Conservation (phyloP, 1,284 basidiomycete genomes). For the Rhodotorula sp. region DNA sequence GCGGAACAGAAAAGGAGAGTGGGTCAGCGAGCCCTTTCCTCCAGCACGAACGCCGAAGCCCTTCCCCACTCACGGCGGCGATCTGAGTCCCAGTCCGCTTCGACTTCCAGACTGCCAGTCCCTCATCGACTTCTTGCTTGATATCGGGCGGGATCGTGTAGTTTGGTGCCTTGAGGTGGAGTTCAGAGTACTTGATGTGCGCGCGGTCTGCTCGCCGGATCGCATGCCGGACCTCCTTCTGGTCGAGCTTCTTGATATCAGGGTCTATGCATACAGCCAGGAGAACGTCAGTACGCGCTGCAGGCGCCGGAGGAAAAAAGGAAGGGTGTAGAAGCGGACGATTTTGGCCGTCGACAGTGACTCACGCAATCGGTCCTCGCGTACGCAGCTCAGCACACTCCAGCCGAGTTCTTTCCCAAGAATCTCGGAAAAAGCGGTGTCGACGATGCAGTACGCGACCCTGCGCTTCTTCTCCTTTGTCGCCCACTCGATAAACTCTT, state of each 20-base stretch:
- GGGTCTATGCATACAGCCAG: constrained; percentile 13
- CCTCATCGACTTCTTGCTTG: constrained; percentile 28
- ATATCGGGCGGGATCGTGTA: constrained; percentile 14
- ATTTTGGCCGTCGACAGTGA: neutral
- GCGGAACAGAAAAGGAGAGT: neutral
- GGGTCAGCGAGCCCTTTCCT: neutral
- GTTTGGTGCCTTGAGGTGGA: constrained; percentile 24
- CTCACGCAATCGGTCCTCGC: constrained; percentile 27
- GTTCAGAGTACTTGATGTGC: constrained; percentile 29
- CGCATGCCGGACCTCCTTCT: constrained; percentile 35
- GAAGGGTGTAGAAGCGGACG: neutral
- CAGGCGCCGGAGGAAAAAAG: neutral
- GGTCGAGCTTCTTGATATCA: constrained; percentile 33
- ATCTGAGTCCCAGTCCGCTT: constrained; percentile 32
- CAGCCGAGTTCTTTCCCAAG: constrained; percentile 27
- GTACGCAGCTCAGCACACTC: constrained; percentile 32
- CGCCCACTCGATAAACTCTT: constrained; percentile 27
- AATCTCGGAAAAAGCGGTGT: constrained; percentile 27
- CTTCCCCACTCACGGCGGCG: constrained; percentile 24
- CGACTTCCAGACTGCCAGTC: constrained; percentile 27
- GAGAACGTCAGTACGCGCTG: neutral
- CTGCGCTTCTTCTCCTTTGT: constrained; percentile 24
- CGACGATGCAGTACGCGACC: constrained; percentile 31
- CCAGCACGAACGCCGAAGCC: neutral
- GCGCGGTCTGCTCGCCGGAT: constrained; percentile 22